Percentiles rank a stretch among this genome's conserved stretches.
phyloP scores from a whole-genome alignment of 495 filamentous ascomycete genomes.

The Lasiosphaeria hispida region DNA sequence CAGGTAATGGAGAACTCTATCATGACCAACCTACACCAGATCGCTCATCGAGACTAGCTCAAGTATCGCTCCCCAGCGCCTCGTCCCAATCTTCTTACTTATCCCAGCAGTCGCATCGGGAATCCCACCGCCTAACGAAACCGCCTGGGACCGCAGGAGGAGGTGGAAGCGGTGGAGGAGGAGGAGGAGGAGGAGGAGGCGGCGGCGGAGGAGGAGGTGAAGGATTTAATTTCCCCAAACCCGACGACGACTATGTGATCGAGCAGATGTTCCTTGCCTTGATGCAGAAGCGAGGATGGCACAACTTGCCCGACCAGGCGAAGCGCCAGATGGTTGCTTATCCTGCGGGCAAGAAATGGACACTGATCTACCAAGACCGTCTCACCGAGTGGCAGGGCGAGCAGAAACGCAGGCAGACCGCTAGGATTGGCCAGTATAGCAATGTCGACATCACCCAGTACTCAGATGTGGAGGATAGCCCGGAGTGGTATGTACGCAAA shows the following conservation, averaged over 20 bases:
- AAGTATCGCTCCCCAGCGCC: conserved; percentile 38
- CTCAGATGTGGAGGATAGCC: conserved; percentile 90
- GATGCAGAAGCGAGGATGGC: conserved; percentile 97
- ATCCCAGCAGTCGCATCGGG: conserved; percentile 46
- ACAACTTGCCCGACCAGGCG: conserved; percentile 93
- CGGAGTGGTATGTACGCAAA: conserved; percentile 97
- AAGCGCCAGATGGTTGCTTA: conserved; percentile 94
- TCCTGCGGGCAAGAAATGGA: conserved; percentile 93
- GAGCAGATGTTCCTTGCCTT: conserved; percentile 88
- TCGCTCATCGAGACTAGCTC: conserved; percentile 58
- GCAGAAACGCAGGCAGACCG: conserved; percentile 77
- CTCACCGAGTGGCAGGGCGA: conserved; percentile 91
- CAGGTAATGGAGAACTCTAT: conserved; percentile 67
- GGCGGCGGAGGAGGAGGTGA: conserved; percentile 37
- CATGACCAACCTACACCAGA: conserved; percentile 67
- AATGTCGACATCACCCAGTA: conserved; percentile 60
- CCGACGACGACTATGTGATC: conserved; percentile 80
- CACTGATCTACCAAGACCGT: conserved; percentile 90
- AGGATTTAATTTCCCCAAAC: conserved; percentile 62
- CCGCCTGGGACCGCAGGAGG: conserved; percentile 43
- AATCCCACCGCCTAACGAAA: conserved; percentile 52
- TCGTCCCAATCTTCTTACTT: conserved; percentile 49
- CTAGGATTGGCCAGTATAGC: conserved; percentile 61
- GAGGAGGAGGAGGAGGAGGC: too few species aligned
- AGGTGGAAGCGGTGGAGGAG: too few species aligned